A percentile compares a stretch with the other conserved stretches of the same genome.
phyloP scores from a whole-genome alignment of 2,329 filamentous ascomycete genomes.

The Didymella exigua region DNA sequence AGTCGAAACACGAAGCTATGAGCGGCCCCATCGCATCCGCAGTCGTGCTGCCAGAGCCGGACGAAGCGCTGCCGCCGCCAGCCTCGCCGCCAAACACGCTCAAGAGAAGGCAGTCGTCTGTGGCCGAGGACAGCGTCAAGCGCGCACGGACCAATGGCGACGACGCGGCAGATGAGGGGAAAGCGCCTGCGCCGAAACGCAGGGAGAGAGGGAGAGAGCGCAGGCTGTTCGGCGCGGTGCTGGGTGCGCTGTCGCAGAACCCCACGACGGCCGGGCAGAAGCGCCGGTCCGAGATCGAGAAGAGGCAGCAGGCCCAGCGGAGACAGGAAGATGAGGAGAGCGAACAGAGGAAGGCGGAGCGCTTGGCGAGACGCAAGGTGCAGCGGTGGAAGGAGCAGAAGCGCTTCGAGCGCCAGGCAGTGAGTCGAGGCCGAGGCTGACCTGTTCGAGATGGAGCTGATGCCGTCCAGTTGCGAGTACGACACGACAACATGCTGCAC shows the following conservation, averaged over 20 bases:
- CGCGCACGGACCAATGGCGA: slow-evolving; percentile 56
- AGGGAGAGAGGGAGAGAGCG: slow-evolving; percentile 80
- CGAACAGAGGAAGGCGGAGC: slow-evolving; percentile 69
- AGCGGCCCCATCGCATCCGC: slow-evolving; percentile 59
- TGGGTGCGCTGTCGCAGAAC: slow-evolving; percentile 78
- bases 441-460: slow-evolving; percentile 17
- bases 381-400: slow-evolving; percentile 72
- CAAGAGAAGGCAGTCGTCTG: slow-evolving; percentile 63
- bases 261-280: slow-evolving; percentile 65
- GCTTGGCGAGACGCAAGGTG: slow-evolving; percentile 65
- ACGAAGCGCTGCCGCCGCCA: slow-evolving; percentile 30
- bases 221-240: slow-evolving; percentile 81
- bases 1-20: slow-evolving; percentile 20
- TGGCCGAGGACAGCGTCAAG: slow-evolving; percentile 58
- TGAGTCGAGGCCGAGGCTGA: slow-evolving; percentile 51
- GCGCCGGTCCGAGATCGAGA: slow-evolving; percentile 79
- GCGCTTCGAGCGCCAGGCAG: slow-evolving; percentile 75
- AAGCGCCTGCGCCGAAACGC: slow-evolving; percentile 47
- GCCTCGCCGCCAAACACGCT: slow-evolving; percentile 36
- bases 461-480: slow-evolving; percentile 70
- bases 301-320: slow-evolving; percentile 76
- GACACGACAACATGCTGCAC: slow-evolving; percentile 73
- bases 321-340: slow-evolving; percentile 75
- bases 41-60: slow-evolving; percentile 58
- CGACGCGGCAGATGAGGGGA: slow-evolving; percentile 33